Conservation (phyloP, 352 stramenopile species). For the Phytophthora fragariae region DNA sequence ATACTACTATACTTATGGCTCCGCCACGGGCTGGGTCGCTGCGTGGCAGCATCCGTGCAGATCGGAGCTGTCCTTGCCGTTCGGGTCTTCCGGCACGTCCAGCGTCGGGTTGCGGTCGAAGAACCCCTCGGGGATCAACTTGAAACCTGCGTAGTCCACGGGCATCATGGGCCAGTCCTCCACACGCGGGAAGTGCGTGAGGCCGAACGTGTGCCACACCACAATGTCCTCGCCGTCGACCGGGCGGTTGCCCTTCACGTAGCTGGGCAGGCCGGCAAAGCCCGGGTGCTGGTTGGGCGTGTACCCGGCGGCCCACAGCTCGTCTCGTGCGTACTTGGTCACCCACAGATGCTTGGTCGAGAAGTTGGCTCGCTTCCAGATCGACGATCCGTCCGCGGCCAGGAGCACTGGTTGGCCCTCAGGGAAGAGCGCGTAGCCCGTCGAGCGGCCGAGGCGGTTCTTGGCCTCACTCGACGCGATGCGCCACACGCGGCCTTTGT, state of each 20-base stretch:
- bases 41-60: slow-evolving; percentile 36
- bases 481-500: slow-evolving; percentile 70
- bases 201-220: slow-evolving; percentile 80
- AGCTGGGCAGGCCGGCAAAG: slow-evolving; percentile 58
- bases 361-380: slow-evolving; percentile 71
- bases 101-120: slow-evolving; percentile 65
- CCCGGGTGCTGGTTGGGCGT: slow-evolving; percentile 69
- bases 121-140: slow-evolving; percentile 71
- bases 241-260: slow-evolving; percentile 59
- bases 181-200: slow-evolving; percentile 67
- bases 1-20: slow-evolving; percentile 22
- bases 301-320: slow-evolving; percentile 75
- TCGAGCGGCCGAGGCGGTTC: slow-evolving; percentile 72
- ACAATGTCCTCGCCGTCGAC: slow-evolving; percentile 72
- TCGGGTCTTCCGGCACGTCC: slow-evolving; percentile 48
- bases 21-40: slow-evolving; percentile 7
- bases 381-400: slow-evolving; percentile 54
- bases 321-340: slow-evolving; percentile 63
- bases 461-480: slow-evolving; percentile 67
- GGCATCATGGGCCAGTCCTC: slow-evolving; percentile 84
- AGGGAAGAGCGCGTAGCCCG: slow-evolving; percentile 69
- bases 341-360: slow-evolving; percentile 79
- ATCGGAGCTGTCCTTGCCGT: slow-evolving; percentile 46
- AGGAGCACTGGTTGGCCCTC: slow-evolving; percentile 62
- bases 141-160: slow-evolving; percentile 74